Evolutionary conservation across 306 rosid species (phyloP), one percentile per base, ranked within the genome.

Genomic region (Adenanthera pavonina): DNA sequence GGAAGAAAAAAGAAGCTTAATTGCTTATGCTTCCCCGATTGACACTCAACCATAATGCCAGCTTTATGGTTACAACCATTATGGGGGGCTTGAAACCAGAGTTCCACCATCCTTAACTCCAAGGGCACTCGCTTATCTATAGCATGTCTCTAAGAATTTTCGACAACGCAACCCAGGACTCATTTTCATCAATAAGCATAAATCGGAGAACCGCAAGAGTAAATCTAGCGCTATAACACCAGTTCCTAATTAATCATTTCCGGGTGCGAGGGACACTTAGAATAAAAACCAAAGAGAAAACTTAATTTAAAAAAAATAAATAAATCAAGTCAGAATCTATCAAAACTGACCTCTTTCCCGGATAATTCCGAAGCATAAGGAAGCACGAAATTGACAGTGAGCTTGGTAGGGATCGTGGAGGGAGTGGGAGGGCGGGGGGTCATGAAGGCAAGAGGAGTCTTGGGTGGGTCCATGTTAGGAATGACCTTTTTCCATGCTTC

Each of bases 301-400:
- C 0, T 10, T 3, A 1, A 74, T 7, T 0, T 7, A 4, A 19
- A 38, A 38, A 17, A 13, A 46, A 9, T 51, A 73, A 16, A 20
- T 16, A 62, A 7, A 38, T 38, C 20, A 52, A 65, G 44, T 62
- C 38, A 44, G 25, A 16, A 49, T 8, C 7, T 6, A 44, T 2
- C 10, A 69, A 69, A 72, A 72, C 81, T 54, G 19, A 95, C 99
- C 99, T 96, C 94, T 85, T 96, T 96, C 25, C 87, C 82, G 43
- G 98, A 69, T 75, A 93, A 88, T 82, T 88, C 97, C 6, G 99
- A 96, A 41, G 92, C 75, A 76, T 96, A 96, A 8, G 99, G 98
- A 7, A 96, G 97, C 8, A 93, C 98, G 25, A 96, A 96, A 82
- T 96, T 96, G 82, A 96, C 92, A 7, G 97, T 96, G 86, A 96